These are phyloP conservation scores for Oryza meridionalis DNA, from an alignment of 176 grass and related monocot species.

Conservation along the genomic window DNA sequence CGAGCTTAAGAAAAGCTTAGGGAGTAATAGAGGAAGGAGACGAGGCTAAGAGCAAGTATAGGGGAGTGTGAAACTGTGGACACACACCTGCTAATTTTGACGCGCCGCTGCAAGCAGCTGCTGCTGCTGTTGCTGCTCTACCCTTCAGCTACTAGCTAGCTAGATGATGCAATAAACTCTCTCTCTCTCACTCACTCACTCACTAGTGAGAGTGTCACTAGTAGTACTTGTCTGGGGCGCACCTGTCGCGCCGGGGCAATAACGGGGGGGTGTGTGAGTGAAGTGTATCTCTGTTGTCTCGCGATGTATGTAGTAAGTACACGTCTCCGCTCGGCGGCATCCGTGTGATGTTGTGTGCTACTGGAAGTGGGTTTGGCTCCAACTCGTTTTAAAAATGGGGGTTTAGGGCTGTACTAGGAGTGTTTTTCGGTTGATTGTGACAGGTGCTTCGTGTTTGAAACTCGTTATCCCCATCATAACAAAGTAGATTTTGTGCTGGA, in stretches of 20 bases:
- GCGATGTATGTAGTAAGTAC: not conserved
- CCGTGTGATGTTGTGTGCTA: not conserved
- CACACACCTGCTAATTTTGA: constrained; percentile 55
- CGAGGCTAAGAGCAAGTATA: constrained; percentile 34
- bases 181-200: constrained; percentile 1
- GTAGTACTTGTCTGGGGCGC: not conserved
- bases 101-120: constrained; percentile 42
- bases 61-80: constrained; percentile 14
- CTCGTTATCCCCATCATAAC: not conserved
- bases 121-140: constrained; percentile 11
- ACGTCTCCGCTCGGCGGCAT: not conserved
- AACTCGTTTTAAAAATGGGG: constrained; percentile 9
- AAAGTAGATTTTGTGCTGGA: not conserved
- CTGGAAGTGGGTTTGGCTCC: not conserved
- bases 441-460: not conserved
- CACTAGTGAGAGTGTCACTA: too few relatives aligned
- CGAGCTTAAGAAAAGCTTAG: constrained; percentile 53
- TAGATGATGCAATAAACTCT: constrained; percentile 36
- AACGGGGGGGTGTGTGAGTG: not conserved
- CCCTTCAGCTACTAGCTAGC: constrained; percentile 18
- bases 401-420: not conserved
- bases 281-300: constrained; percentile 3
- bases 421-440: constrained; percentile 11
- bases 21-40: constrained; percentile 36
- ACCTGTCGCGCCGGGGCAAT: constrained; percentile 12